Base-by-base conservation (phyloP, 345 rosid genomes). In the Clausena lansium region DNA sequence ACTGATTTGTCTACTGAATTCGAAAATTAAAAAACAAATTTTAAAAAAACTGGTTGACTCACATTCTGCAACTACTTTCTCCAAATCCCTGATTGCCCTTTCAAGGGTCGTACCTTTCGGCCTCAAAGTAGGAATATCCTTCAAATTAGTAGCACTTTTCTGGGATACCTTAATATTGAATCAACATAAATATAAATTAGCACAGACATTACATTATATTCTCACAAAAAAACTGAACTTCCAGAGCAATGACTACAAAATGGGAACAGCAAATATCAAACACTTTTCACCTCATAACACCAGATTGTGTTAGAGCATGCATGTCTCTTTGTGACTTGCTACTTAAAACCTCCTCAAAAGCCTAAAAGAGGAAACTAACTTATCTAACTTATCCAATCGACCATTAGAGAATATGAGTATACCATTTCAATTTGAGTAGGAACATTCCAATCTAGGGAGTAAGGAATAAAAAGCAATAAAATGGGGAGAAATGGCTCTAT, bases 51-150 rank as follows among this genome's bases (percentile, higher is more conserved):
- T 28, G 57, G 45, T 22, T 8, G 63, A 78, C 87, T 82, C 77
- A 82, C 87, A 80, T 82, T 82, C 81, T 62, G 80, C 80, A 71
- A 85, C 87, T 70, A 67, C 70, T 75, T 82, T 85, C 87, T 82
- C 85, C 70, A 85, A 76, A 70, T 82, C 87, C 81, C 80, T 72
- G 71, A 85, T 80, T 32, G 87, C 82, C 74, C 77, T 85, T 82
- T 85, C 85, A 75, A 82, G 82, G 80, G 61, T 76, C 10, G 75
- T 70, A 28, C 84, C 76, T 75, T 82, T 85, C 20, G 69, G 82
- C 75, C 74, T 74, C 70, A 74, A 47, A 59, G 41, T 47, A 36
- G 70, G 71, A 71, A 71, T 73, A 75, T 85, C 82, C 62, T 50
- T 78, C 64, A 58, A 62, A 50, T 38, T 28, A 47, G 76, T 68